Evolutionary conservation across 768 basidiomycete species (phyloP).

Genomic region (Podaxis mareebaensis): DNA sequence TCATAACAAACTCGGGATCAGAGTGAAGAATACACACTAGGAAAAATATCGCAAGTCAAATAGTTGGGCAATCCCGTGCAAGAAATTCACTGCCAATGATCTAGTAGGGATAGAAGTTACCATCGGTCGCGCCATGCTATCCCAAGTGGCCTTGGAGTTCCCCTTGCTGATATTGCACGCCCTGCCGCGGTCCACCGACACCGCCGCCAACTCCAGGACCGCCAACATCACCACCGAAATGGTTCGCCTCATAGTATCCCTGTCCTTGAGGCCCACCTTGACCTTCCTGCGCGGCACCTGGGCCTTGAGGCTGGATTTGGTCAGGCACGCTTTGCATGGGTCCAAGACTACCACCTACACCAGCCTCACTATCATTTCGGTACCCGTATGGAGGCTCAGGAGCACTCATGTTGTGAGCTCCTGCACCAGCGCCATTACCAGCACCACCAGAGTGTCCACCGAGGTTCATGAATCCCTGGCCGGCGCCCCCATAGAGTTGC

Average conservation of each 20-base stretch:
- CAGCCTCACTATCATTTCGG: slow-evolving; percentile 60
- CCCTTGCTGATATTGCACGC: slow-evolving; percentile 41
- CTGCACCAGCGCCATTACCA: slow-evolving; percentile 41
- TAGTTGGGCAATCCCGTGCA: not conserved
- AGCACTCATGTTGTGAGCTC: slow-evolving; percentile 54
- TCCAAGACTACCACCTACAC: slow-evolving; percentile 46
- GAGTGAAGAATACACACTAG: not conserved
- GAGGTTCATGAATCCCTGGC: slow-evolving; percentile 67
- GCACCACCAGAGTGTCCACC: slow-evolving; percentile 43
- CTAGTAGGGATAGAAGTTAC: slow-evolving; percentile 72
- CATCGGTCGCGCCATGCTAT: slow-evolving; percentile 67
- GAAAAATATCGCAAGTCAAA: not conserved
- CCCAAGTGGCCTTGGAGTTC: slow-evolving; percentile 56
- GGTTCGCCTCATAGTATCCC: slow-evolving; percentile 48
- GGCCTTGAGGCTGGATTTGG: slow-evolving; percentile 55
- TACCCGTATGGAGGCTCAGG: slow-evolving; percentile 79
- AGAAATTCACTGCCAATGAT: slow-evolving; percentile 59
- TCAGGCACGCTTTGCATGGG: slow-evolving; percentile 47
- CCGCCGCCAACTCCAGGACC: slow-evolving; percentile 35
- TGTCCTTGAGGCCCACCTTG: slow-evolving; percentile 54
- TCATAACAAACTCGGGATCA: not conserved
- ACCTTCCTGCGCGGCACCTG: slow-evolving; percentile 44
- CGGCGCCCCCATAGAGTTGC: slow-evolving; percentile 46
- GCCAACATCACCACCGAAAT: slow-evolving; percentile 40
- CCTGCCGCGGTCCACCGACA: slow-evolving; percentile 43